Conservation (phyloP, 2,329 filamentous ascomycete genomes). For the Fusarium poae region DNA sequence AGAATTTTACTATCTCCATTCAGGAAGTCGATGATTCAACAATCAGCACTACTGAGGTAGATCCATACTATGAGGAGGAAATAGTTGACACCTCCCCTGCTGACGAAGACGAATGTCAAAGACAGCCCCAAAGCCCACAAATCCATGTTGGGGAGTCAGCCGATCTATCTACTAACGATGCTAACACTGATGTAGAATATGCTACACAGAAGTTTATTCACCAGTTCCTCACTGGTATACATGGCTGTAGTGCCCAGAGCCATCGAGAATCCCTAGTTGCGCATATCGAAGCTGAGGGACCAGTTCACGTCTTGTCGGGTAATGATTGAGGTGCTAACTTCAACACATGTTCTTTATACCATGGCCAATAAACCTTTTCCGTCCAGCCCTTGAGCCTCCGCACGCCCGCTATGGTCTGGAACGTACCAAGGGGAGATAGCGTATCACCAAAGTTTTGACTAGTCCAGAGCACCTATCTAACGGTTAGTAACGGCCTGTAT, state of each 20-base stretch:
- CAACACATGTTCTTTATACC: no score
- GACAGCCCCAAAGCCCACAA: slow-evolving; percentile 1
- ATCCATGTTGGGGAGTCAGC: not conserved
- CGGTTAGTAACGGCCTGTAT: no score
- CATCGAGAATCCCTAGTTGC: not conserved
- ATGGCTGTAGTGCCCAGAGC: slow-evolving; percentile 3
- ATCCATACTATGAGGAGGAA: slow-evolving; percentile 3
- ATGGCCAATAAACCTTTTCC: no score
- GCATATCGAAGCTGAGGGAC: slow-evolving; percentile 1
- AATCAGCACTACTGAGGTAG: not conserved
- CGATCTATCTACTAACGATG: not conserved
- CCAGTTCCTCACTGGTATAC: slow-evolving; percentile 4
- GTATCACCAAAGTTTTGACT: no score
- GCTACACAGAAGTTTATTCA: slow-evolving; percentile 16
- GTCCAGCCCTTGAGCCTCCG: no score
- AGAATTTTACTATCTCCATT: slow-evolving; percentile 4
- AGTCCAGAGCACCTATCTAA: no score
- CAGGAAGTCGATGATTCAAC: slow-evolving; percentile 2
- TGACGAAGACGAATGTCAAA: not conserved
- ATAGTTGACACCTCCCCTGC: not conserved
- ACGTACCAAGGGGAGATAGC: no score
- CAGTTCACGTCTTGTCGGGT: no score
- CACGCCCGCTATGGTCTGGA: no score
- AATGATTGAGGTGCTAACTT: no score
- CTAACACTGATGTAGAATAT: slow-evolving; percentile 9